Percentiles rank a stretch among this genome's conserved stretches.
These are phyloP conservation scores for Fusarium stilboides DNA, from an alignment of 2,329 filamentous ascomycete genomes.

Conservation along the genomic window DNA sequence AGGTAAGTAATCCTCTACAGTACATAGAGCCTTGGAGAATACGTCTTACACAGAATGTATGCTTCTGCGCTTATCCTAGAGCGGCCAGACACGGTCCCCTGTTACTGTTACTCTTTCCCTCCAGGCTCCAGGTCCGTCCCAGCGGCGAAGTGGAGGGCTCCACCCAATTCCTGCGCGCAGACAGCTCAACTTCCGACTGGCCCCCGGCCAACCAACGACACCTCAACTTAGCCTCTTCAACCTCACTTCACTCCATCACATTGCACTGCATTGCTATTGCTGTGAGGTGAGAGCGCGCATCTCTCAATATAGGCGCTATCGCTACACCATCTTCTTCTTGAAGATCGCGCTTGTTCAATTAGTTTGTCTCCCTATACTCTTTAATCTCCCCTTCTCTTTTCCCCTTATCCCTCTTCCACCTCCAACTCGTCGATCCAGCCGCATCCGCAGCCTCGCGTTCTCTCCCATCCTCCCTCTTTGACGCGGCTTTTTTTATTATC, in stretches of 20 bases:
- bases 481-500: constrained; percentile 30
- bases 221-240: constrained; percentile 51
- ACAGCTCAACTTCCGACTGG: constrained; percentile 41
- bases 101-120: not conserved
- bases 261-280: constrained; percentile 36
- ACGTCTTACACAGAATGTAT: not conserved
- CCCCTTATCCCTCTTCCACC: constrained; percentile 38
- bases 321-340: constrained; percentile 38
- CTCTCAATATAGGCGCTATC: constrained; percentile 41
- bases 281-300: constrained; percentile 46
- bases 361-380: constrained; percentile 55
- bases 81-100: constrained; percentile 20
- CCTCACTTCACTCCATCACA: constrained; percentile 43
- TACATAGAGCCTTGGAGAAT: no score
- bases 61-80: constrained; percentile 33
- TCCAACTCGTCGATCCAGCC: constrained; percentile 42
- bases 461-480: constrained; percentile 40
- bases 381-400: constrained; percentile 41
- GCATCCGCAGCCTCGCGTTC: constrained; percentile 48
- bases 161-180: constrained; percentile 43
- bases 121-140: not conserved
- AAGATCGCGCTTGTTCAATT: constrained; percentile 52
- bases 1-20: not conserved
- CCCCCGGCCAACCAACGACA: constrained; percentile 33
- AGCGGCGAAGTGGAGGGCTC: constrained; percentile 9